phyloP scores from a whole-genome alignment of 2,329 filamentous ascomycete genomes.

The Penicillium sp. region DNA sequence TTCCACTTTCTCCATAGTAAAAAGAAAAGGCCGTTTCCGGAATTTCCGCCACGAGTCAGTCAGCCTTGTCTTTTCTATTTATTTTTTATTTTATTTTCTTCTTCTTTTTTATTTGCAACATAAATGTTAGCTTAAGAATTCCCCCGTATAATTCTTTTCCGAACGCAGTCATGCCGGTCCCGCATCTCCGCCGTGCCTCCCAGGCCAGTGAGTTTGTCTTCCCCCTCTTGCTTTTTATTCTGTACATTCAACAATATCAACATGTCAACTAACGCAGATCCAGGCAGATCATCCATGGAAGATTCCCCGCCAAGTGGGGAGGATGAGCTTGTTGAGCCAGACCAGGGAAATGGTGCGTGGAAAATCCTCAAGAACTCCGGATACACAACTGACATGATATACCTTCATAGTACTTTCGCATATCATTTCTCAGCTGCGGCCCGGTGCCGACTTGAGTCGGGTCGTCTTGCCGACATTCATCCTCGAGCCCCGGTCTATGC shows the following conservation, averaged over 20 bases:
- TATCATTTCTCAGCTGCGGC: constrained; percentile 94
- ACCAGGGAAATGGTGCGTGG: constrained; percentile 80
- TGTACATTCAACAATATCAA: background rate
- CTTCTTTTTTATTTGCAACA: background rate
- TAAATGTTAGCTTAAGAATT: background rate
- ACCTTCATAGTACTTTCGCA: constrained; percentile 73
- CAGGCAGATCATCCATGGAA: constrained; percentile 58
- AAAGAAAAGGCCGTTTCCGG: background rate
- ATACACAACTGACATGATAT: constrained; percentile 3
- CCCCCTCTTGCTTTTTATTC: background rate
- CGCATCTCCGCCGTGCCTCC: constrained; percentile 39
- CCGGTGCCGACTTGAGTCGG: constrained; percentile 89
- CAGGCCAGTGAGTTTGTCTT: constrained; percentile 34
- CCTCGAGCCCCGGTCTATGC: constrained; percentile 93
- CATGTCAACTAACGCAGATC: constrained; percentile 26
- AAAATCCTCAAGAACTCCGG: background rate
- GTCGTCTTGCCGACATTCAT: constrained; percentile 97
- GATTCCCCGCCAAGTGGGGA: constrained; percentile 54
- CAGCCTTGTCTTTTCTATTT: background rate
- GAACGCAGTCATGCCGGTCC: constrained; percentile 34
- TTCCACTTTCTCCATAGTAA: constrained; percentile 1
- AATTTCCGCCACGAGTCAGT: constrained; percentile 1
- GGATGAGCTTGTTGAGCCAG: constrained; percentile 82
- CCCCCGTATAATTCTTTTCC: constrained; percentile 12
- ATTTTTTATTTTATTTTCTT: background rate